Conservation (phyloP, 495 filamentous ascomycete species). For the Bathelium albidoporum region DNA sequence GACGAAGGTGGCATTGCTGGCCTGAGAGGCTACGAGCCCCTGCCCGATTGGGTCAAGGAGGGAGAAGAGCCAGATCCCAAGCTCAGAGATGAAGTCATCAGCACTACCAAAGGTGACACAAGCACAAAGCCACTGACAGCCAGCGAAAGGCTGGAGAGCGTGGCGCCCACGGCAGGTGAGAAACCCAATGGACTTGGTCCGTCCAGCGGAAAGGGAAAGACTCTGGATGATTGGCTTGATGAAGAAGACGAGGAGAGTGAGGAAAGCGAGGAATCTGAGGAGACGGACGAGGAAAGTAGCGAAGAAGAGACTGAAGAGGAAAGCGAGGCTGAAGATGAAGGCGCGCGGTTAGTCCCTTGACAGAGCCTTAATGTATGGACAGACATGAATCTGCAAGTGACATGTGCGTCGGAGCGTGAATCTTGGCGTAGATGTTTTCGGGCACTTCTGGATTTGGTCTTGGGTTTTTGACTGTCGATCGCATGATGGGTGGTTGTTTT, state of each 20-base stretch:
- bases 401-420: too few species aligned
- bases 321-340: slow-evolving; percentile 35
- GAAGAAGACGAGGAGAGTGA: slow-evolving; percentile 48
- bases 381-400: too few species aligned
- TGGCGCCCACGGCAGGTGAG: neutral
- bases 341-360: slow-evolving; percentile 37
- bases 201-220: slow-evolving; percentile 45
- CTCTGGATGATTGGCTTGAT: slow-evolving; percentile 80
- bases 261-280: slow-evolving; percentile 37
- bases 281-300: slow-evolving; percentile 33
- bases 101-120: slow-evolving; percentile 25
- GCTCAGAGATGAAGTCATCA: slow-evolving; percentile 44
- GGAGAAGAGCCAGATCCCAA: slow-evolving; percentile 69
- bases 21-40: slow-evolving; percentile 60
- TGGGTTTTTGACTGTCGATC: too few species aligned
- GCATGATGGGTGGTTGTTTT: neutral
- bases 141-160: slow-evolving; percentile 14
- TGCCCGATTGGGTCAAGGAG: slow-evolving; percentile 75
- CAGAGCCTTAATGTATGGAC: neutral
- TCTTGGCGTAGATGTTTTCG: too few species aligned
- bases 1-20: slow-evolving; percentile 60
- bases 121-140: slow-evolving; percentile 22
- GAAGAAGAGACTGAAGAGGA: slow-evolving; percentile 45
- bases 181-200: slow-evolving; percentile 17
- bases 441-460: too few species aligned